Evolutionary conservation across 2,329 filamentous ascomycete genomes (phyloP).

Genomic region (Didymella arachidicola): DNA sequence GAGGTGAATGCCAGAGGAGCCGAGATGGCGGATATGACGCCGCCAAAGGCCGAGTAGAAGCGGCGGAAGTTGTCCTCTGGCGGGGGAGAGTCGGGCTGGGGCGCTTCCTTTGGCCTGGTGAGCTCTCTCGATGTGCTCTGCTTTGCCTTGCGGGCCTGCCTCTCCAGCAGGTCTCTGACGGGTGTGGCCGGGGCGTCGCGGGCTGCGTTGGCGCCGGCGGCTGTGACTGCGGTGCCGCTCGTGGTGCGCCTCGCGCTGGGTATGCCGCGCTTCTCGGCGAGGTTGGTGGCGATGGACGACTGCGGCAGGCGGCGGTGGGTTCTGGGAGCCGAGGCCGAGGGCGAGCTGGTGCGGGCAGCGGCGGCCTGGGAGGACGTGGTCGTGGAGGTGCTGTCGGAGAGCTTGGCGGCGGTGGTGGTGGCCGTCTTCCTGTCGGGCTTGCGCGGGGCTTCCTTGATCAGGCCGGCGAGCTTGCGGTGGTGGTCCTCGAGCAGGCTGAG

Average conservation of each 20-base stretch:
- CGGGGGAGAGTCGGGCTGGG: slow-evolving; percentile 32
- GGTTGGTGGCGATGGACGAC: slow-evolving; percentile 86
- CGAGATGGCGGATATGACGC: slow-evolving; percentile 85
- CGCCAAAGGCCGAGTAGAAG: slow-evolving; percentile 93
- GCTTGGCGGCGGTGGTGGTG: slow-evolving; percentile 1
- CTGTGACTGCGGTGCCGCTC: slow-evolving; percentile 75
- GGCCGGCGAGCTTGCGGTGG: slow-evolving; percentile 81
- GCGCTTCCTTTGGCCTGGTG: slow-evolving; percentile 23
- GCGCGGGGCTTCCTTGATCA: slow-evolving; percentile 72
- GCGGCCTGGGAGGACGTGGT: slow-evolving; percentile 30
- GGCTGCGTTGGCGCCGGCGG: slow-evolving; percentile 74
- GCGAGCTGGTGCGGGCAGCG: slow-evolving; percentile 32
- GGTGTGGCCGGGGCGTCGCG: slow-evolving; percentile 43
- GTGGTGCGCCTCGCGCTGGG: slow-evolving; percentile 64
- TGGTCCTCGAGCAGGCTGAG: slow-evolving; percentile 86
- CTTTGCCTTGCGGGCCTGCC: slow-evolving; percentile 42
- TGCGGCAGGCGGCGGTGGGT: slow-evolving; percentile 63
- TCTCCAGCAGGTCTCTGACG: slow-evolving; percentile 44
- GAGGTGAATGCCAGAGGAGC: slow-evolving; percentile 93
- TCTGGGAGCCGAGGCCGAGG: slow-evolving; percentile 48
- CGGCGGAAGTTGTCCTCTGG: slow-evolving; percentile 82
- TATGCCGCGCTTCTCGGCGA: slow-evolving; percentile 86
- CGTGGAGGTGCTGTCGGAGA: slow-evolving; percentile 12
- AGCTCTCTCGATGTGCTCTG: slow-evolving; percentile 25
- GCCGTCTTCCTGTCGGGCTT: slow-evolving; percentile 37